phyloP scores from a whole-genome alignment of 1,139 yeast species.

The Kurtzmaniella quercitrusa region DNA sequence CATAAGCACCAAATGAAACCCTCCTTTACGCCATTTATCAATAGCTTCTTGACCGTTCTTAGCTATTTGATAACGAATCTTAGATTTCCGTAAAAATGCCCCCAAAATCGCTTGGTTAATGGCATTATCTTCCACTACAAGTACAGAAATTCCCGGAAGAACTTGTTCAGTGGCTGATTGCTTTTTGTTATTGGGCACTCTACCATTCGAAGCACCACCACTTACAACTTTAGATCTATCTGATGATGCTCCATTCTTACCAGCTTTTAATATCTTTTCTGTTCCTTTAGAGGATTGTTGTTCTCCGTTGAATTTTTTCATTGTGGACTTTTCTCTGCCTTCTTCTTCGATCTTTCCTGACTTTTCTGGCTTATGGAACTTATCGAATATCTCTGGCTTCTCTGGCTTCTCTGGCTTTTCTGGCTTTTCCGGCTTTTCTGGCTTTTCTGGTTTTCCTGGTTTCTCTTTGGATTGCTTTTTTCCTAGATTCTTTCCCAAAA shows the following conservation, averaged over 20 bases:
- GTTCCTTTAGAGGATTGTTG: not conserved
- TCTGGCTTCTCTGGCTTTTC: not conserved
- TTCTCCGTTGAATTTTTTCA: not conserved
- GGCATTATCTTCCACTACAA: conserved; percentile 94
- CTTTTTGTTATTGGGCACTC: conserved; percentile 2
- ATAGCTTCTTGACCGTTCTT: conserved; percentile 91
- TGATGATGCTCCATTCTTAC: not conserved
- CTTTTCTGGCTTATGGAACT: not conserved
- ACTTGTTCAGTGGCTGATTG: conserved; percentile 42
- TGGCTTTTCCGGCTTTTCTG: conserved; percentile 10
- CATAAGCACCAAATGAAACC: conserved; percentile 88
- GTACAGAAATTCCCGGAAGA: conserved; percentile 78
- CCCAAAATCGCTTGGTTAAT: conserved; percentile 92
- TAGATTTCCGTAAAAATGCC: conserved; percentile 82
- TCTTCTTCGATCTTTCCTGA: not conserved
- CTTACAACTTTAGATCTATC: not conserved
- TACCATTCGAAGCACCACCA: not conserved
- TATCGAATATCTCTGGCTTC: not conserved
- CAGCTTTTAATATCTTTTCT: not conserved
- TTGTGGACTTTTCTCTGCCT: not conserved
- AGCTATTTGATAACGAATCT: conserved; percentile 81
- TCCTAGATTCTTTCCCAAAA: no score
- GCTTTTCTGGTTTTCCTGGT: not conserved
- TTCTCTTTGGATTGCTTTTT: not conserved
- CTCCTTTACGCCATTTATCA: conserved; percentile 89